These are phyloP conservation scores for Populus tomentosa DNA, from an alignment of 441 rosid genomes.

Conservation along the genomic window DNA sequence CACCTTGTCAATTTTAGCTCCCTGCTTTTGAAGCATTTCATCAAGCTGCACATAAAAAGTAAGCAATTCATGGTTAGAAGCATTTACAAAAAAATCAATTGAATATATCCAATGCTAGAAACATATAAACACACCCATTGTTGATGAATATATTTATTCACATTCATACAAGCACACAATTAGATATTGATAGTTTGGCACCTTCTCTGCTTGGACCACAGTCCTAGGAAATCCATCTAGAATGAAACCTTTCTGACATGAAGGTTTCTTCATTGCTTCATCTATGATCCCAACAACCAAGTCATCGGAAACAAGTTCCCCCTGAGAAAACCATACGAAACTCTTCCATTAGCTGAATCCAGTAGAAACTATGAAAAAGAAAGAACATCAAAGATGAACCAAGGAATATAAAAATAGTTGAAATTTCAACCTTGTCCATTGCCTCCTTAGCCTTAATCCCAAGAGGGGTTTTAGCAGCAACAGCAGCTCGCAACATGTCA, in stretches of 20 bases:
- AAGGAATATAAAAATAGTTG: background rate
- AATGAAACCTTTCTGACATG: constrained; percentile 92
- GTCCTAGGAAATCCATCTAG: constrained; percentile 98
- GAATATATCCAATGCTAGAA: background rate
- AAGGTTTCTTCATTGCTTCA: constrained; percentile 90
- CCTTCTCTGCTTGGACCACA: constrained; percentile 88
- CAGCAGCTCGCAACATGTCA: constrained; percentile 97
- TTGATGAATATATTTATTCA: background rate
- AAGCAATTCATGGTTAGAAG: background rate
- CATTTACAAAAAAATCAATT: constrained; percentile 1
- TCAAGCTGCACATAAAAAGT: constrained; percentile 58
- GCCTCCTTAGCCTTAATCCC: constrained; percentile 94
- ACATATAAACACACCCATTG: background rate
- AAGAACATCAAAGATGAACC: background rate
- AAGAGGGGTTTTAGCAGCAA: constrained; percentile 87
- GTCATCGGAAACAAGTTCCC: constrained; percentile 94
- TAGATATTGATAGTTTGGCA: constrained; percentile 13
- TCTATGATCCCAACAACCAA: constrained; percentile 92
- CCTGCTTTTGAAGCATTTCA: constrained; percentile 83
- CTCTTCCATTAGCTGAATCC: constrained; percentile 8
- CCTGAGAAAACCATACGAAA: constrained; percentile 38
- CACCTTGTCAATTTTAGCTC: constrained; percentile 72
- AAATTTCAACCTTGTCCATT: constrained; percentile 73
- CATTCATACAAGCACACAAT: background rate
- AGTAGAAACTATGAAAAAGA: background rate